phyloP scores from a whole-genome alignment of 345 rosid species.

The thale cress (Arabidopsis thaliana) region DNA sequence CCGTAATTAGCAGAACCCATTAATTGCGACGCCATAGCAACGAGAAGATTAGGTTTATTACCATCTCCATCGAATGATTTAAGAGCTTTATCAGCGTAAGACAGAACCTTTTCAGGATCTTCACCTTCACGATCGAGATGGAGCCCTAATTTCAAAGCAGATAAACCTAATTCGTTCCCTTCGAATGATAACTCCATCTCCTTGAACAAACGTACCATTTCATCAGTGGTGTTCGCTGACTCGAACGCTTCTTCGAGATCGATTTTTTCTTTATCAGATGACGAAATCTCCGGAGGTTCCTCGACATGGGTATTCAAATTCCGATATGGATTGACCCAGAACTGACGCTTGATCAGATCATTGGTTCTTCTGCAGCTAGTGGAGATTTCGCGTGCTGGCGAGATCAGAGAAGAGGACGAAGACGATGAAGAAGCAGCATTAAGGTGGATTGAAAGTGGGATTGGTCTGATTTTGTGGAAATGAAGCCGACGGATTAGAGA shows the following conservation, averaged over 20 bases:
- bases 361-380: conserved; percentile 49
- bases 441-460: conserved; percentile 39
- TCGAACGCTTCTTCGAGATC: conserved; percentile 89
- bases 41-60: conserved; percentile 58
- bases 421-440: conserved; percentile 29
- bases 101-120: conserved; percentile 69
- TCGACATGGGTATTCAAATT: conserved; percentile 62
- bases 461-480: conserved; percentile 46
- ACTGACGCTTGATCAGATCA: conserved; percentile 47
- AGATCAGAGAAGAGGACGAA: conserved; percentile 37
- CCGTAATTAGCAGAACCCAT: conserved; percentile 76
- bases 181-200: conserved; percentile 76
- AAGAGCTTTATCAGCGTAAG: conserved; percentile 73
- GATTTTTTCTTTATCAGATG: conserved; percentile 62
- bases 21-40: conserved; percentile 78
- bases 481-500: conserved; percentile 56
- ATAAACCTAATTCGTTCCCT: conserved; percentile 76
- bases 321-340: conserved; percentile 52
- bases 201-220: conserved; percentile 72
- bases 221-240: conserved; percentile 74
- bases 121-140: conserved; percentile 89
- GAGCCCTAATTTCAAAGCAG: conserved; percentile 78
- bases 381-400: conserved; percentile 34
- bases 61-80: conserved; percentile 56
- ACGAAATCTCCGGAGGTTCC: conserved; percentile 50